Base-by-base conservation (phyloP, 1,284 basidiomycete genomes). In the Trichosporon faecale region DNA sequence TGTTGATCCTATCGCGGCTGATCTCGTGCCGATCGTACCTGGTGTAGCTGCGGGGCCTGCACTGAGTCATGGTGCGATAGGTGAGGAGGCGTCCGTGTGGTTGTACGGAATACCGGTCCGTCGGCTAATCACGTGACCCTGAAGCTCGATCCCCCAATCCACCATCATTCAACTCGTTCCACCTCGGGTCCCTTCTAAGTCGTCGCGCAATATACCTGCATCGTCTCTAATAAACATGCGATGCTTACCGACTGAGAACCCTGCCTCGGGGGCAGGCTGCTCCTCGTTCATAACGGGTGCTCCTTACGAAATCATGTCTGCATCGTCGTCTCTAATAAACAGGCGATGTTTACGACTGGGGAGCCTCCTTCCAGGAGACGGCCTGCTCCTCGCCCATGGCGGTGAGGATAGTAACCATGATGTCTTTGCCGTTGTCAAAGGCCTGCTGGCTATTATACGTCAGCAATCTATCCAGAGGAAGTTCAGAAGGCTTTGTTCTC, bases 351-450 rank as follows among this genome's bases (percentile, higher is more conserved):
- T 61, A 61, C 57, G 57, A 61, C 57, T 61, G 57, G 57, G 57
- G 57, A 31, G 57, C 57, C 27, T 61, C 57, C 57, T 61, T 61
- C 57, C 57, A 61, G 27, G 92, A 90, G 82, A 95, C 91, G 74
- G 91, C 92, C 87, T 91, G 91, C 80, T 87, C 86, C 82, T 86
- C 85, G 72, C 88, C 88, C 94, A 98, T 97, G 82, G 95, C 91
- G 76, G 89, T 86, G 83, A 96, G 88, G 82, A 98, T 91, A 81
- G 94, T 96, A 84, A 97, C 89, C 76, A 81, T 79, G 70, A 84
- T 70, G 77, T 96, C 94, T 29, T 95, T 94, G 84, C 92, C 94
- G 0, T 88, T 90, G 0, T 97, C 92, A 82, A 97, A 98, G 64
- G 84, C 90, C 40, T 44, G 40, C 40, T 18, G 18, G 18, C 18